Evolutionary conservation across 2,329 filamentous ascomycete genomes (phyloP), one percentile per base, ranked within the genome.

Genomic region (Clonostachys rhizophaga): DNA sequence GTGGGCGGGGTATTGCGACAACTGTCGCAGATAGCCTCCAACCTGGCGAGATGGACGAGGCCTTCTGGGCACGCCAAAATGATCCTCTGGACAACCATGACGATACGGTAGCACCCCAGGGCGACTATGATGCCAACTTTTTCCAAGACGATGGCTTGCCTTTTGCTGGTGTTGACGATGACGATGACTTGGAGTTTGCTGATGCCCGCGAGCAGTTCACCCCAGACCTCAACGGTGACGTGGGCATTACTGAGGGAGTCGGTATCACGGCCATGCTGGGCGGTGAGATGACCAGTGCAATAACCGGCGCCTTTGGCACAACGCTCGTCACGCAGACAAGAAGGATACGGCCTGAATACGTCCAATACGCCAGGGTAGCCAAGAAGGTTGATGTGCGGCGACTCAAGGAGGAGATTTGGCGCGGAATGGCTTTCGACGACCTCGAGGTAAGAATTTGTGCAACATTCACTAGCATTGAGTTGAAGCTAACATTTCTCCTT

Each of bases 51-150:
- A 89, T 96, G 74, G 90, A 97, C 60, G 92, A 96, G 68, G 91
- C 88, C 17, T 97, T 95, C 70, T 99, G 94, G 91, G 94, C 94
- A 6, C 78, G 81, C 39, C 83, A 78, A 68, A 87, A 81, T 63
- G 83, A 70, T 54, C 79, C 70, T 45, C 62, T 61, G 56, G 64
- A 68, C 34, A 55, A 57, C 47, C 49, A 53, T 9, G 84, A 86
- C 20, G 82, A 83, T 41, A 78, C 73, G 4, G 76, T 69, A 2
- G 65, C 78, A 36, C 77, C 78, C 4, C 75, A 82, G 55, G 91
- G 91, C 50, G 86, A 95, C 61, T 99, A 97, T 66, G 91, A 97
- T 63, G 92, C 94, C 49, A 88, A 97, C 66, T 99, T 97, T 78
- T 99, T 97, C 73, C 87, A 94, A 58, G 94, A 97, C 59, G 89